phyloP scores from a whole-genome alignment of 805 yeast genomes.

The Monosporozyma yasuniensis region DNA sequence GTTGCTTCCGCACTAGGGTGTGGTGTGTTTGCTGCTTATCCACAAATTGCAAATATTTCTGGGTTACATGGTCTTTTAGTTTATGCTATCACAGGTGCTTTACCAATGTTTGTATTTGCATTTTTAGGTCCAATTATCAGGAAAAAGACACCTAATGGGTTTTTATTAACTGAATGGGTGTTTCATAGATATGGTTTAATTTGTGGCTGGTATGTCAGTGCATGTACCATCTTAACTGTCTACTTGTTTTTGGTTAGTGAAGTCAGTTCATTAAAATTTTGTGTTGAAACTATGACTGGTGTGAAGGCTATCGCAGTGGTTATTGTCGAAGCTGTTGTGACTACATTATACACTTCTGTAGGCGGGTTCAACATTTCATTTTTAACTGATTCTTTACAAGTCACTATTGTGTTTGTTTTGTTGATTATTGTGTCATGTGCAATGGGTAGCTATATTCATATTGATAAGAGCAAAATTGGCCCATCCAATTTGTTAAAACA shows the following conservation, averaged over 20 bases:
- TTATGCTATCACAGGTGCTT: slow-evolving; percentile 67
- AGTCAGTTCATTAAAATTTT: slow-evolving; percentile 68
- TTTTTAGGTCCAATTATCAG: slow-evolving; percentile 74
- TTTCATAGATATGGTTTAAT: slow-evolving; percentile 66
- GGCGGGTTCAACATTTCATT: slow-evolving; percentile 90
- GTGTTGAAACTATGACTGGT: slow-evolving; percentile 70
- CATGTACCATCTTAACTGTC: slow-evolving; percentile 76
- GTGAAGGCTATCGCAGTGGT: slow-evolving; percentile 71
- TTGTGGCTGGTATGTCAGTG: slow-evolving; percentile 66
- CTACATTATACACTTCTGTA: slow-evolving; percentile 74
- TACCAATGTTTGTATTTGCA: slow-evolving; percentile 81
- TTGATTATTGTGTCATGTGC: slow-evolving; percentile 68
- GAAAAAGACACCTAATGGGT: slow-evolving; percentile 76
- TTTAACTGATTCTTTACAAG: slow-evolving; percentile 80
- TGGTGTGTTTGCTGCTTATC: slow-evolving; percentile 78
- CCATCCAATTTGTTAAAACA: slow-evolving; percentile 57
- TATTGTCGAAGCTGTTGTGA: slow-evolving; percentile 77
- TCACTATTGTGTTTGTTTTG: slow-evolving; percentile 57
- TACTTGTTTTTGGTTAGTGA: slow-evolving; percentile 84
- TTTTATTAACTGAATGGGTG: slow-evolving; percentile 93
- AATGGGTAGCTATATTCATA: slow-evolving; percentile 60
- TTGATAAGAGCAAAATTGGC: slow-evolving; percentile 52
- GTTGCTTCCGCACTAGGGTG: slow-evolving; percentile 92
- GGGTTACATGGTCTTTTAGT: slow-evolving; percentile 85
- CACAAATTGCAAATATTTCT: slow-evolving; percentile 75